Evolutionary conservation across 768 basidiomycete species (phyloP).

Genomic region (Hypholoma sublateritium): DNA sequence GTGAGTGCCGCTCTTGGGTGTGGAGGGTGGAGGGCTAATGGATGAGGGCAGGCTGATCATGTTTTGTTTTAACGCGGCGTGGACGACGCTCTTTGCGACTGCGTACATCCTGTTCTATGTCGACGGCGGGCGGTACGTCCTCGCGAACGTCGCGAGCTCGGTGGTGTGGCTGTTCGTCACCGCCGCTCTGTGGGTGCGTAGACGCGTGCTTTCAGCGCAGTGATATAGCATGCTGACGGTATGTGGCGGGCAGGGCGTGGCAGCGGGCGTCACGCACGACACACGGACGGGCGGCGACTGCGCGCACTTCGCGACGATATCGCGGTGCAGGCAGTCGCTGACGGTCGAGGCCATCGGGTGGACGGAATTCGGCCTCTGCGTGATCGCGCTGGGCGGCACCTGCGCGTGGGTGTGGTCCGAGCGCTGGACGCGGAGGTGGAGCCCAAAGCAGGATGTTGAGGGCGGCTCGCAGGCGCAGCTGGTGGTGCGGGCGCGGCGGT

Average conservation of each 20-base stretch:
- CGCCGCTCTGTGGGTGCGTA: conserved; percentile 62
- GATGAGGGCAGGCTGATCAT: conserved; percentile 45
- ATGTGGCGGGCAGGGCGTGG: conserved; percentile 48
- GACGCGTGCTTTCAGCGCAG: too few relatives aligned
- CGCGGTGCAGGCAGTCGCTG: conserved; percentile 69
- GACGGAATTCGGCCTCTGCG: conserved; percentile 68
- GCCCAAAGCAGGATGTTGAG: conserved; percentile 1
- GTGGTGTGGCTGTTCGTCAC: conserved; percentile 72
- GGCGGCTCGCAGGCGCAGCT: conserved; percentile 12
- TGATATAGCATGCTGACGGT: background rate
- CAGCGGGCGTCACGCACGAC: conserved; percentile 65
- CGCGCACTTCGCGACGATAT: conserved; percentile 48
- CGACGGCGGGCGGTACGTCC: conserved; percentile 61
- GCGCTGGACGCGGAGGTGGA: conserved; percentile 18
- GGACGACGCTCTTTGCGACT: conserved; percentile 73
- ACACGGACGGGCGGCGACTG: conserved; percentile 65
- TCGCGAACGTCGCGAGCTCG: conserved; percentile 79
- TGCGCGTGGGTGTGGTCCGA: conserved; percentile 38
- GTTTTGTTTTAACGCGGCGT: conserved; percentile 63
- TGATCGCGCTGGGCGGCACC: conserved; percentile 54
- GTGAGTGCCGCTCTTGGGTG: conserved; percentile 36
- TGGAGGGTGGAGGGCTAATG: background rate
- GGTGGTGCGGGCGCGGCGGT: background rate
- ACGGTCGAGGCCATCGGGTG: conserved; percentile 77
- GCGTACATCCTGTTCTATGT: conserved; percentile 74